Evolutionary conservation across 441 rosid genomes (phyloP).

Genomic region (Gossypium gossypioides): DNA sequence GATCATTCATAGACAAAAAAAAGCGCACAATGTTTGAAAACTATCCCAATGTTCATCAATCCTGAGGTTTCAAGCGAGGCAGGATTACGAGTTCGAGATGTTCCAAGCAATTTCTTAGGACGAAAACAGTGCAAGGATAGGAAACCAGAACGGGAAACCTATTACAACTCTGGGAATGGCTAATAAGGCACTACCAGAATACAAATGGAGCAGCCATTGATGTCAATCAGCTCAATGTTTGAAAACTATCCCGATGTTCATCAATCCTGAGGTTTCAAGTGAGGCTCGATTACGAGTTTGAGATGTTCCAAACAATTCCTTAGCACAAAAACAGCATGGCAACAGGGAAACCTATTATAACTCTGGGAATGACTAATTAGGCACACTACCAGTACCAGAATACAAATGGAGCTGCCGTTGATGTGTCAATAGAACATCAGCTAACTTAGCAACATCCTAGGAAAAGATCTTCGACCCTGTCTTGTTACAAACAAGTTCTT

Average conservation of each 20-base stretch:
- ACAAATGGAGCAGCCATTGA: not conserved
- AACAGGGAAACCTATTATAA: not conserved
- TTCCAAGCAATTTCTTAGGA: not conserved
- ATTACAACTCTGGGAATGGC: not conserved
- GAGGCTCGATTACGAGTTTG: not conserved
- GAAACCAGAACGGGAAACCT: not conserved
- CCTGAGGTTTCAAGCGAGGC: not conserved
- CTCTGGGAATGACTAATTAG: not conserved
- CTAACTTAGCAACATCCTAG: not conserved
- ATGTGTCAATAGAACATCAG: not conserved
- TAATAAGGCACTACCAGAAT: not conserved
- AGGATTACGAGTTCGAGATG: no score
- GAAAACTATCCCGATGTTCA: no score
- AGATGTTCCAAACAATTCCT: not conserved
- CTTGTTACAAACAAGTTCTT: not conserved
- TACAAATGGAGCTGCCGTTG: not conserved
- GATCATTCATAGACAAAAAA: not conserved
- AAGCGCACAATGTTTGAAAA: not conserved
- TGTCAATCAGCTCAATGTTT: no score
- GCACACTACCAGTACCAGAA: not conserved
- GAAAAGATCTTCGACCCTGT: constrained; percentile 3
- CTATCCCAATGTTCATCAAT: not conserved
- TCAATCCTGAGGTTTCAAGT: not conserved
- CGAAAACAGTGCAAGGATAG: not conserved
- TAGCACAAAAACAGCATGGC: not conserved